phyloP scores from a whole-genome alignment of 1,284 basidiomycete genomes.

The Ustilago shanxiensis region DNA sequence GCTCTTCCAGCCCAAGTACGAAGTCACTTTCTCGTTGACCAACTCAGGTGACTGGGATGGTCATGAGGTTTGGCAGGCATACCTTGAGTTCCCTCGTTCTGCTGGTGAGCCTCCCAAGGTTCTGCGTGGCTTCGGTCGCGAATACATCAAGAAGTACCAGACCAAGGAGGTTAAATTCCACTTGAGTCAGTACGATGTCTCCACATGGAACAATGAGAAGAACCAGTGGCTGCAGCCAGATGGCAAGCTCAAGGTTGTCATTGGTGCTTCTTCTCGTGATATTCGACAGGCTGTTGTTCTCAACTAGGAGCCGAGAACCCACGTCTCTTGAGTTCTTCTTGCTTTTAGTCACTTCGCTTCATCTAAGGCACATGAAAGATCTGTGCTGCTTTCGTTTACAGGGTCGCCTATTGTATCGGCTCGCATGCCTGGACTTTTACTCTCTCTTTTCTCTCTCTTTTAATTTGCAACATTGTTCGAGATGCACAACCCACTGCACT shows the following conservation, averaged over 20 bases:
- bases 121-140: conserved; percentile 59
- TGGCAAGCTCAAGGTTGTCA: conserved; percentile 46
- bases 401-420: conserved; percentile 3
- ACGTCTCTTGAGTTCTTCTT: too few species aligned
- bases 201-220: conserved; percentile 40
- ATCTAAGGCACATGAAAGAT: neutral
- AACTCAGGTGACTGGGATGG: conserved; percentile 59
- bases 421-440: conserved; percentile 15
- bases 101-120: conserved; percentile 62
- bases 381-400: conserved; percentile 4
- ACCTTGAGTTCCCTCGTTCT: conserved; percentile 55
- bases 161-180: conserved; percentile 40
- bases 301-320: conserved; percentile 7
- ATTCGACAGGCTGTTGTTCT: conserved; percentile 49
- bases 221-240: conserved; percentile 56
- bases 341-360: neutral
- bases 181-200: conserved; percentile 59
- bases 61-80: conserved; percentile 62
- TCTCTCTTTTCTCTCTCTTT: too few species aligned
- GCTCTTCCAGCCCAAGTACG: conserved; percentile 58
- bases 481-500: too few species aligned
- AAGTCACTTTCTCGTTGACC: conserved; percentile 52
- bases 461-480: neutral
- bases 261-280: conserved; percentile 59
- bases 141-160: conserved; percentile 38